Evolutionary conservation across 495 filamentous ascomycete species (phyloP), one percentile per base, ranked within the genome.

Genomic region (Aspergillus egyptiacus): DNA sequence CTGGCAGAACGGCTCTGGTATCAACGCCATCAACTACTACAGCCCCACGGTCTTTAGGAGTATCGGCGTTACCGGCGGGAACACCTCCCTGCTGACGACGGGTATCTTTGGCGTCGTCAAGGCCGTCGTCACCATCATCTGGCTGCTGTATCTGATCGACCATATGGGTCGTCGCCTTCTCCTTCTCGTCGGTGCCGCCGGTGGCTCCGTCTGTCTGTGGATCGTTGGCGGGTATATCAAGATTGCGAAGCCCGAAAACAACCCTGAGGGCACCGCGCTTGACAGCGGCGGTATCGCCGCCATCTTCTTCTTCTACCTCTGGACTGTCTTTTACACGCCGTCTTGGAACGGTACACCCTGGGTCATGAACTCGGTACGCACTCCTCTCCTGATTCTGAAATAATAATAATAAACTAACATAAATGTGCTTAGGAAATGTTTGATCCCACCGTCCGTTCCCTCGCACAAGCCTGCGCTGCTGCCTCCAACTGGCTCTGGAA

Each of bases 281-380:
- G 66, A 68, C 5, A 62, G 75, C 6, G 82, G 75, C 34, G 83
- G 83, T 34, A 83, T 85, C 43, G 78, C 79, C 0, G 84, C 84
- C 28, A 79, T 88, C 36, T 85, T 86, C 71, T 86, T 88, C 74
- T 87, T 87, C 68, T 89, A 87, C 57, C 74, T 89, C 13, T 87
- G 84, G 82, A 87, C 84, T 3, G 79, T 80, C 6, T 87, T 85
- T 66, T 89, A 89, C 58, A 85, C 84, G 5, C 80, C 85, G 0
- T 79, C 80, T 3, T 89, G 84, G 84, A 87, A 89, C 60, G 83
- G 82, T 11, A 82, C 80, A 4, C 80, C 81, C 0, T 84, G 81
- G 80, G 80, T 83, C 30, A 64, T 82, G 51, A 82, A 82, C 66
- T 76, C 78, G 25, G 68, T 72, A 62, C 54, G 68, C 40, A n/a